Percentiles rank a stretch among this genome's conserved stretches.
Evolutionary conservation across 176 grass and related monocot species (phyloP).

Genomic region (Poa annua): DNA sequence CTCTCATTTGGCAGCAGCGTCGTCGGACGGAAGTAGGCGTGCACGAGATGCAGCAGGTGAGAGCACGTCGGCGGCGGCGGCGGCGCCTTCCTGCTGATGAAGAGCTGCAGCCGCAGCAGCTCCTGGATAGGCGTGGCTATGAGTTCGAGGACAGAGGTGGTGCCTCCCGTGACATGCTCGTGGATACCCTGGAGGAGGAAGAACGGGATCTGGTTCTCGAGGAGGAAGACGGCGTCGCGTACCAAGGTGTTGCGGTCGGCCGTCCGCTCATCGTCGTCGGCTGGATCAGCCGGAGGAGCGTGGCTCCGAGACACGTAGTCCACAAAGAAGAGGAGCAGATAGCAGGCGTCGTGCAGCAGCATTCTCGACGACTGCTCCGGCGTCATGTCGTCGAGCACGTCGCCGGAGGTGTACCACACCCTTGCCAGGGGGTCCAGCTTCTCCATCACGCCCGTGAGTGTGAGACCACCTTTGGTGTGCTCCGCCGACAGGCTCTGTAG

Average conservation of each 20-base stretch:
- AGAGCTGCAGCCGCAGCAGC: not conserved
- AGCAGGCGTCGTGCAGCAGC: slow-evolving; percentile 31
- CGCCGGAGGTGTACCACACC: not conserved
- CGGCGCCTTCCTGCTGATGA: not conserved
- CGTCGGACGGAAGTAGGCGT: not conserved
- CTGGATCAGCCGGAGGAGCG: not conserved
- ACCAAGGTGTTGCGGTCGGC: not conserved
- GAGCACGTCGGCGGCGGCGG: not conserved
- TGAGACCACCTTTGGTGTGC: not conserved
- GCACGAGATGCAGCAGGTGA: slow-evolving; percentile 14
- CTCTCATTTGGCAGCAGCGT: not conserved
- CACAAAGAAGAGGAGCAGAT: not conserved
- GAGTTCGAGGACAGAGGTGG: too few species aligned
- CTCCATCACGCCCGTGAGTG: not conserved
- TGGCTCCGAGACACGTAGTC: not conserved
- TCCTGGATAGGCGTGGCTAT: not conserved
- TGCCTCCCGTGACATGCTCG: not conserved
- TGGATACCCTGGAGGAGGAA: not conserved
- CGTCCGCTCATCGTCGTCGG: not conserved
- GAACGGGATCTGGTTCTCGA: slow-evolving; percentile 33
- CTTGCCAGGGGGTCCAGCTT: not conserved
- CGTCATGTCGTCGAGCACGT: not conserved
- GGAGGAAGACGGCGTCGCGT: slow-evolving; percentile 10
- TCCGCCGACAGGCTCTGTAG: not conserved
- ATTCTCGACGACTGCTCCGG: not conserved